phyloP scores from a whole-genome alignment of 2,329 filamentous ascomycete species.

The Neofusicoccum sp. region DNA sequence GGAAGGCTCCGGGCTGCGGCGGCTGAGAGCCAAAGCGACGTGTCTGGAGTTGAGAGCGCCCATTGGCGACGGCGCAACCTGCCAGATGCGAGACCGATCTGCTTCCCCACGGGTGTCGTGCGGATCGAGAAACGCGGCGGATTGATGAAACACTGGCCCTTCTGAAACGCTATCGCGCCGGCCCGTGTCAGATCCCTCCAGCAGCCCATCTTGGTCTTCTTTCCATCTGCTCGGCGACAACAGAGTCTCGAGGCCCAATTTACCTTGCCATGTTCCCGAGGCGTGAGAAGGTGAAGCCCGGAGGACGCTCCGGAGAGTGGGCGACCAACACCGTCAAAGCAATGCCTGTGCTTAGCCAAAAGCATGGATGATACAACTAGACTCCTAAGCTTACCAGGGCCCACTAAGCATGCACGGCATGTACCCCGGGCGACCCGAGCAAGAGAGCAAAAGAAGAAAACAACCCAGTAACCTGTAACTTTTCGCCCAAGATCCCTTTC shows the following conservation, averaged over 20 bases:
- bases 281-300: too few species aligned
- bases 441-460: too few species aligned
- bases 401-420: too few species aligned
- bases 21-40: not conserved
- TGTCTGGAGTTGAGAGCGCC: not conserved
- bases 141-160: conserved; percentile 3
- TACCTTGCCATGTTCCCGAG: not conserved
- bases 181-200: not conserved
- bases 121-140: not conserved
- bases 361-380: too few species aligned
- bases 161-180: not conserved
- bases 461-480: not conserved
- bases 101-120: not conserved
- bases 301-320: too few species aligned
- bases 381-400: too few species aligned
- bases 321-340: too few species aligned
- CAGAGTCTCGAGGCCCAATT: not conserved
- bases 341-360: too few species aligned
- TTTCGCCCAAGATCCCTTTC: not conserved
- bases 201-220: too few species aligned
- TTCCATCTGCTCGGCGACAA: too few species aligned
- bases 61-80: not conserved
- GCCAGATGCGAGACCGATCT: not conserved
- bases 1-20: not conserved
- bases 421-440: too few species aligned